These are phyloP conservation scores for Aulographum hederae DNA, from an alignment of 2,329 filamentous ascomycete genomes.

Conservation along the genomic window DNA sequence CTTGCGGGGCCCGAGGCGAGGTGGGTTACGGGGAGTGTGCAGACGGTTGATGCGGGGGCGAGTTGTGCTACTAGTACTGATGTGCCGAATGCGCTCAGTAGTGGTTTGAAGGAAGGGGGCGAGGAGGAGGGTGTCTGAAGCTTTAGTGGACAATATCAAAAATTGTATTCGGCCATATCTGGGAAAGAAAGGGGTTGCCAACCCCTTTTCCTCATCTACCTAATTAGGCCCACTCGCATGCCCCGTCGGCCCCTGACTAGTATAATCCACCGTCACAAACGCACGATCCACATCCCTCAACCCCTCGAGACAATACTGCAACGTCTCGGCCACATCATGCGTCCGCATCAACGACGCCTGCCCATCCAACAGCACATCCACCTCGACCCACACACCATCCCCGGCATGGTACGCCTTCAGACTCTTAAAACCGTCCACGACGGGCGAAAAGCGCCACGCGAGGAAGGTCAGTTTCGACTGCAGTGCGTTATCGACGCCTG, in stretches of 20 bases:
- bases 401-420: slow-evolving; percentile 41
- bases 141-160: too few species aligned
- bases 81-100: too few species aligned
- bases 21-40: slow-evolving; percentile 13
- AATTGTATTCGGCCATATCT: too few species aligned
- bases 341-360: slow-evolving; percentile 31
- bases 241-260: slow-evolving; percentile 20
- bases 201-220: too few species aligned
- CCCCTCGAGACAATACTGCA: slow-evolving; percentile 43
- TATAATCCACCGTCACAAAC: slow-evolving; percentile 33
- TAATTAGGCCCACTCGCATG: slow-evolving; percentile 13
- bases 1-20: slow-evolving; percentile 32
- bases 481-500: slow-evolving; percentile 32
- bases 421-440: slow-evolving; percentile 35
- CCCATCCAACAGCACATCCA: slow-evolving; percentile 39
- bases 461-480: slow-evolving; percentile 41
- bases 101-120: too few species aligned
- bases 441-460: slow-evolving; percentile 36
- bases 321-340: slow-evolving; percentile 43
- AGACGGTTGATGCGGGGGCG: slow-evolving; percentile 14
- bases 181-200: too few species aligned
- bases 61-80: slow-evolving; percentile 1
- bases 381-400: slow-evolving; percentile 44
- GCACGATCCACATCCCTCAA: slow-evolving; percentile 32
- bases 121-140: too few species aligned